These are phyloP conservation scores for Trifolium fragiferum DNA, from an alignment of 306 rosid species.

Conservation along the genomic window DNA sequence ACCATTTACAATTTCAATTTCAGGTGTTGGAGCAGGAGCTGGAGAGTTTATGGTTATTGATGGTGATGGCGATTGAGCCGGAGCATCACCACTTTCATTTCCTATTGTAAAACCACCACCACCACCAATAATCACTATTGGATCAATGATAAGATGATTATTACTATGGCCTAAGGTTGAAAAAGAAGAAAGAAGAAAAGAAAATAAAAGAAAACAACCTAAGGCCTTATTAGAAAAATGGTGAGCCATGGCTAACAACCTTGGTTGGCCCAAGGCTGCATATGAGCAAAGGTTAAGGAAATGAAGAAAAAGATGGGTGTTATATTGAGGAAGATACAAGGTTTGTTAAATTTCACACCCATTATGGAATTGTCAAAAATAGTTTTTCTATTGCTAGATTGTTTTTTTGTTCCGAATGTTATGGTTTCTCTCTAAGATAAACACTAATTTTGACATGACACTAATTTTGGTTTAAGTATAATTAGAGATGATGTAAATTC, in stretches of 20 bases:
- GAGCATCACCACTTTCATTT: background rate
- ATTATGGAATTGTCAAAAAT: slow-evolving; percentile 11
- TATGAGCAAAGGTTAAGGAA: background rate
- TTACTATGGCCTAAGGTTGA: slow-evolving; percentile 34
- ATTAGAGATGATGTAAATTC: slow-evolving; percentile 11
- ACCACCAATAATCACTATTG: too few species aligned
- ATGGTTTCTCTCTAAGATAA: slow-evolving; percentile 35
- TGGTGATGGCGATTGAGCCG: background rate
- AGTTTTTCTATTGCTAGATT: background rate
- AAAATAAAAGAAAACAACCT: slow-evolving; percentile 43
- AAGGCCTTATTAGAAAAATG: slow-evolving; percentile 49
- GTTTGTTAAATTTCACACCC: slow-evolving; percentile 21
- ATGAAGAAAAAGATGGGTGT: slow-evolving; percentile 25
- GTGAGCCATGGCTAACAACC: slow-evolving; percentile 53
- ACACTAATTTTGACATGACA: slow-evolving; percentile 41
- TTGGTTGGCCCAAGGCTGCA: slow-evolving; percentile 62
- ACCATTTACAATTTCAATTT: background rate
- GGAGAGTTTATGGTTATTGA: background rate
- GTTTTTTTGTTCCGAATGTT: slow-evolving; percentile 44
- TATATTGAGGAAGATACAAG: slow-evolving; percentile 36
- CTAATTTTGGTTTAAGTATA: slow-evolving; percentile 24
- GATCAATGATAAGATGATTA: too few species aligned
- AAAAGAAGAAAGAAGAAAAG: slow-evolving; percentile 27
- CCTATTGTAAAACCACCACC: too few species aligned
- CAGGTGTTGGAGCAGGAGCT: background rate